A percentile compares a stretch with the other conserved stretches of the same genome.
These are phyloP conservation scores for Cyamopsis tetragonoloba DNA, from an alignment of 306 rosid genomes.

Conservation along the genomic window DNA sequence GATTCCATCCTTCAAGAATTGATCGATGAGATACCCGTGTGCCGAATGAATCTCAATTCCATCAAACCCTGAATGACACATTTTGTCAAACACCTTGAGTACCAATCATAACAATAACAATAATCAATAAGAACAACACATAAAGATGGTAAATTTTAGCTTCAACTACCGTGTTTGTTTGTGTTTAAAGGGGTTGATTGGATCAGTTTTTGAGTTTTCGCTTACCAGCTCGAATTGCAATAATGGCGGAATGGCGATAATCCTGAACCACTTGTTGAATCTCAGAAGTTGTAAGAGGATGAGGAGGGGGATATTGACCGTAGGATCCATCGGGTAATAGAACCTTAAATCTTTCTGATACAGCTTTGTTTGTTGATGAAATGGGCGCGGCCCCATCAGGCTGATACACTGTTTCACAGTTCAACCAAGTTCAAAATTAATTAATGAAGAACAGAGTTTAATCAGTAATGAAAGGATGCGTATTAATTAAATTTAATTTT, in stretches of 20 bases:
- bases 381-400: conserved; percentile 66
- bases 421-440: background rate
- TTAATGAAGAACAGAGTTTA: background rate
- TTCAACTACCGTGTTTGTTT: too few relatives aligned
- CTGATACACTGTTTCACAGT: conserved; percentile 60
- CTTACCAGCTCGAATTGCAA: conserved; percentile 76
- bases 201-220: too few relatives aligned
- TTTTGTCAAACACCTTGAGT: conserved; percentile 38
- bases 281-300: conserved; percentile 44
- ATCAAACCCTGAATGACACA: conserved; percentile 71
- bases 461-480: too few relatives aligned
- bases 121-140: background rate
- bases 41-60: conserved; percentile 94
- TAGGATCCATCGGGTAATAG: conserved; percentile 77
- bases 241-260: conserved; percentile 48
- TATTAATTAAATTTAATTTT: too few relatives aligned
- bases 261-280: conserved; percentile 62
- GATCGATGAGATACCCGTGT: conserved; percentile 72
- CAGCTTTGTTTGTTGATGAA: conserved; percentile 63
- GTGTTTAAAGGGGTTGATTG: too few relatives aligned
- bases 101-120: background rate
- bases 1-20: conserved; percentile 46
- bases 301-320: conserved; percentile 63
- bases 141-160: background rate
- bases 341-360: conserved; percentile 69